Base-by-base conservation (phyloP, 139 green algal species). In the Chlorella sp. region DNA sequence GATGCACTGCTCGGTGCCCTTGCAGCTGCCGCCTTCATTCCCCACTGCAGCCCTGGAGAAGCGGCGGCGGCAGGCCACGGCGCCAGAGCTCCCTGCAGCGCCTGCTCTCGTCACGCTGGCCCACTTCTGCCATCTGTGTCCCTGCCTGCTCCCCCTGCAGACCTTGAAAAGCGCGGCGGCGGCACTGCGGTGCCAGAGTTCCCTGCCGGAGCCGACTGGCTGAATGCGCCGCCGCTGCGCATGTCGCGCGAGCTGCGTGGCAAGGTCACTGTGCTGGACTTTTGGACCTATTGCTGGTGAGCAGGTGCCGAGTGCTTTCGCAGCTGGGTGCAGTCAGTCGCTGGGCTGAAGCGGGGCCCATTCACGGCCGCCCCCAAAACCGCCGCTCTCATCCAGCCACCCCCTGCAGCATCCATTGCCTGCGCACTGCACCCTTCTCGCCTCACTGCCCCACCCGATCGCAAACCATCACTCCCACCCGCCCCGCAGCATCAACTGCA, bases 231-330 rank as follows among this genome's bases (percentile, higher is more conserved):
- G 9, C 87, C 88, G 8, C 84, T 94, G 68, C 75, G 69, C 43
- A 80, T 94, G 34, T 40, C 32, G 4, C 73, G 90, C 36, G 90
- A 96, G 82, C 87, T 97, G 74, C 76, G 76, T 0, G 88, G 93
- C 60, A 94, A 92, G 46, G 85, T 97, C 48, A 65, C 94, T 72
- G 54, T 97, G 74, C 92, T 97, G 43, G 94, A 97, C 87, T 97
- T 97, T 87, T 97, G 94, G 94, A 97, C 94, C 11, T 96, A 95
- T 84, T 97, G 94, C 93, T 97, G 79, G 79, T 76, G 24, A 34
- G 77, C 4, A 3, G 36, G 70, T 11, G 58, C 32, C 19, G 14
- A 22, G 58, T 67, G 58, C 19, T 17, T 67, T 32, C 6, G 32
- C 32, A 5, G 28, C 62, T 38, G 14, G 62, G 3, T 69, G 62